These are phyloP conservation scores for Pythium monospermum DNA, from an alignment of 352 stramenopile species.

Conservation along the genomic window DNA sequence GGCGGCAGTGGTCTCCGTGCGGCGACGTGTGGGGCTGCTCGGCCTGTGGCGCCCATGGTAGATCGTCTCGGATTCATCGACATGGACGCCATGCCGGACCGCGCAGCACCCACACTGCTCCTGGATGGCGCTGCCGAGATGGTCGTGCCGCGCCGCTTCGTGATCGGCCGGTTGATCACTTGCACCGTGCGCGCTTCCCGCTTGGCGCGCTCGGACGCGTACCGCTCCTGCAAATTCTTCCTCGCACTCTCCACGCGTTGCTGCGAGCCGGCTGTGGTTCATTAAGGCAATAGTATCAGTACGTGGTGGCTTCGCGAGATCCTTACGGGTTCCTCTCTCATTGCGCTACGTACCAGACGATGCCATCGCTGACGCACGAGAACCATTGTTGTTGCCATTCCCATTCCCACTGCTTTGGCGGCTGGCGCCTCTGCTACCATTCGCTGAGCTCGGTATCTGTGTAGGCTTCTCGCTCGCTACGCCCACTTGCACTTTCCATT, in stretches of 20 bases:
- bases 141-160: slow-evolving; percentile 40
- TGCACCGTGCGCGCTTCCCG: slow-evolving; percentile 68
- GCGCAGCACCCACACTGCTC: slow-evolving; percentile 29
- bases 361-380: slow-evolving; percentile 3
- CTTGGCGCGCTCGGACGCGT: slow-evolving; percentile 66
- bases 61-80: slow-evolving; percentile 32
- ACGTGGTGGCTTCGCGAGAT: too few relatives aligned
- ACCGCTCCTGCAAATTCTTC: slow-evolving; percentile 70
- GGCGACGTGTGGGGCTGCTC: too few relatives aligned
- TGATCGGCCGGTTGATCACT: slow-evolving; percentile 60
- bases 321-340: too few relatives aligned
- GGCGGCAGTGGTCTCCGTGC: too few relatives aligned
- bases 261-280: too few relatives aligned
- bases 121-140: slow-evolving; percentile 58
- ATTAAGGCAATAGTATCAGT: too few relatives aligned
- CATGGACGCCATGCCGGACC: slow-evolving; percentile 21
- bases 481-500: slow-evolving; percentile 76
- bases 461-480: slow-evolving; percentile 23
- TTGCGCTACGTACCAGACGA: slow-evolving; percentile 3
- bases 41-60: neutral
- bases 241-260: slow-evolving; percentile 59
- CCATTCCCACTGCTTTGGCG: neutral
- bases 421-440: too few relatives aligned
- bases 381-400: neutral
- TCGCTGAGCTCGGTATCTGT: neutral